A percentile compares a stretch with the other conserved stretches of the same genome.
Conservation (phyloP, 179 eudicot genomes). For the Spergularia azorica region DNA sequence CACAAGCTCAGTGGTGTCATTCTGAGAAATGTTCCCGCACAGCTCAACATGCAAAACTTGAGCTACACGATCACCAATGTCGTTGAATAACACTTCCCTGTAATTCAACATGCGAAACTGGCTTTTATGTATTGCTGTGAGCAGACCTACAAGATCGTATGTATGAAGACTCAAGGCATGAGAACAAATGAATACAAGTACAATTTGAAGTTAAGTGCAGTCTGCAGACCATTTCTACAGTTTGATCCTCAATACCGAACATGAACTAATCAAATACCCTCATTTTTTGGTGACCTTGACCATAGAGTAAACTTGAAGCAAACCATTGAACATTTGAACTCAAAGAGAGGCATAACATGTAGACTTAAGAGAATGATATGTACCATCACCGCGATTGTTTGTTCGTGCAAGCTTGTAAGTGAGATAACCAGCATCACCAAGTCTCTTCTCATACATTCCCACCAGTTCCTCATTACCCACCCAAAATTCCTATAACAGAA, state of each 20-base stretch:
- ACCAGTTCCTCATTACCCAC: constrained; percentile 81
- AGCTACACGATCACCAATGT: constrained; percentile 89
- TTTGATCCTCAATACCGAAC: no score
- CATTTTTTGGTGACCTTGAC: background rate
- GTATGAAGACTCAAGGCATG: background rate
- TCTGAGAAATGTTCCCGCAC: constrained; percentile 42
- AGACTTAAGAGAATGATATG: constrained; percentile 1
- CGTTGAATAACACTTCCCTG: constrained; percentile 69
- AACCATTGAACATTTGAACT: background rate
- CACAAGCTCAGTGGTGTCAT: constrained; percentile 37
- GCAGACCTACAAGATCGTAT: constrained; percentile 47
- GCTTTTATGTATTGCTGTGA: constrained; percentile 80
- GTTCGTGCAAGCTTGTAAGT: constrained; percentile 83
- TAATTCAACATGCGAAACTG: constrained; percentile 58
- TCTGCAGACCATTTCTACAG: no score
- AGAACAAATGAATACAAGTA: background rate
- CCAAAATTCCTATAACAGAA: constrained; percentile 71
- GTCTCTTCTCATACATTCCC: constrained; percentile 68
- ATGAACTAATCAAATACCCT: no score
- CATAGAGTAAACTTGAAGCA: background rate
- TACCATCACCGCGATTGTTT: constrained; percentile 93
- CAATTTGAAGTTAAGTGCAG: no score
- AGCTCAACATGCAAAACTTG: constrained; percentile 81
- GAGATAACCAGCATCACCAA: constrained; percentile 74
- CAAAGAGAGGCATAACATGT: background rate